phyloP scores from a whole-genome alignment of 2,329 filamentous ascomycete genomes.

The Raffaelea ambrosiae region DNA sequence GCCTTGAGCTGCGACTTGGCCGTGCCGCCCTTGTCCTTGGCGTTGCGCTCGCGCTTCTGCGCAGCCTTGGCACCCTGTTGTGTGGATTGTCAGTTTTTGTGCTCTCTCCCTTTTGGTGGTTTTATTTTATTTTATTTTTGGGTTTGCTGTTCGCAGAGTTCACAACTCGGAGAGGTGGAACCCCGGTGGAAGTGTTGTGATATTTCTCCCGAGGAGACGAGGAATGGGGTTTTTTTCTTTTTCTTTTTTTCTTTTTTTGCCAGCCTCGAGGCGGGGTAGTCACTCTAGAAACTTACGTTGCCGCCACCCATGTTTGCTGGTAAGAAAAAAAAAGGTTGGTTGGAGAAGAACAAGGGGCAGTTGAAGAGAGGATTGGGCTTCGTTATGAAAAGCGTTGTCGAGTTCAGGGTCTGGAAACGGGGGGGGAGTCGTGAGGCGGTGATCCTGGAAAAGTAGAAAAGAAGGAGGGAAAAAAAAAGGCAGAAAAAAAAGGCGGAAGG shows the following conservation, averaged over 20 bases:
- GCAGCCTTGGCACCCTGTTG: constrained; percentile 27
- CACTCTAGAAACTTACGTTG: constrained; percentile 18
- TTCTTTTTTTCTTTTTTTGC: too few species aligned
- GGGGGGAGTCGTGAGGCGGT: neutral
- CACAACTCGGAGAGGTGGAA: too few species aligned
- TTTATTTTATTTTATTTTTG: too few species aligned
- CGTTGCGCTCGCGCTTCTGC: constrained; percentile 66
- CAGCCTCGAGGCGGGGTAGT: neutral
- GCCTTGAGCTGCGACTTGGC: constrained; percentile 63
- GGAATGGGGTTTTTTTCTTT: too few species aligned
- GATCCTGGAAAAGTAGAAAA: neutral
- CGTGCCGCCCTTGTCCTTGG: constrained; percentile 43
- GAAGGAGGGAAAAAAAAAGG: neutral
- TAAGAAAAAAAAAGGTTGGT: neutral
- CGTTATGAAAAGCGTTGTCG: neutral
- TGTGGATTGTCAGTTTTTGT: too few species aligned
- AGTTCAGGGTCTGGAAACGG: too few species aligned
- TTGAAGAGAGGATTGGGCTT: too few species aligned
- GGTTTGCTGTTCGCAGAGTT: too few species aligned
- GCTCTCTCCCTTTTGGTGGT: too few species aligned
- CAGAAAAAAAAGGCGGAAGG: neutral
- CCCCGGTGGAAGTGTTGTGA: too few species aligned
- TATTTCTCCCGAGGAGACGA: too few species aligned
- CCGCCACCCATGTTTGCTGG: constrained; percentile 21
- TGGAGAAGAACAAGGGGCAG: neutral